Percentiles rank a stretch among this genome's conserved stretches.
phyloP scores from a whole-genome alignment of 495 filamentous ascomycete genomes.

The Penicillium atrosanguineum region DNA sequence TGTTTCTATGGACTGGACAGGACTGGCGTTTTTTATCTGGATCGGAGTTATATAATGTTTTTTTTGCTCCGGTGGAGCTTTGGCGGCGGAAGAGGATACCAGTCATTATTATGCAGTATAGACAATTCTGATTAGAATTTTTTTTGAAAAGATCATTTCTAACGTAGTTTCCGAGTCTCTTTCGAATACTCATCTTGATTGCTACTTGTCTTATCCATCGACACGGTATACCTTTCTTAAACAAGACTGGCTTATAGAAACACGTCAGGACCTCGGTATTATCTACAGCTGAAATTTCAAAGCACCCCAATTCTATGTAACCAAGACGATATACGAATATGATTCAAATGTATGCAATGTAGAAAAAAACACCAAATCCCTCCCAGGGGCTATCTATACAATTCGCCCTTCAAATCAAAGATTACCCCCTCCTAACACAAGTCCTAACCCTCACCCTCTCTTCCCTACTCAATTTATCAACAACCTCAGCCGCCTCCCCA shows the following conservation, averaged over 20 bases:
- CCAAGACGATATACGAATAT: too few species aligned
- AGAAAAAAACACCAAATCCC: background rate
- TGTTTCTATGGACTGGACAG: background rate
- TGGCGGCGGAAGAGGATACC: background rate
- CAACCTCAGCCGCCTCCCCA: constrained; percentile 41
- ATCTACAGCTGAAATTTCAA: too few species aligned
- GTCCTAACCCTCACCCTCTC: constrained; percentile 61
- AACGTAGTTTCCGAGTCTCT: background rate
- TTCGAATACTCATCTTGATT: too few species aligned
- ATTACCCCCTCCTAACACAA: constrained; percentile 47
- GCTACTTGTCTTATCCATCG: too few species aligned
- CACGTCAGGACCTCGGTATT: too few species aligned
- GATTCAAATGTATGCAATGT: too few species aligned
- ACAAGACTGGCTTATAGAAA: too few species aligned
- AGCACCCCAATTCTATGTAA: too few species aligned
- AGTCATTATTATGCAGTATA: background rate
- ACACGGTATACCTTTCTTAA: too few species aligned
- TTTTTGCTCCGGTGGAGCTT: background rate
- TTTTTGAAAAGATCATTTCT: background rate
- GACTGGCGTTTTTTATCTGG: background rate
- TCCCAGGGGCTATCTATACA: background rate
- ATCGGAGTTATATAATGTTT: background rate
- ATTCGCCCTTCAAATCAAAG: background rate
- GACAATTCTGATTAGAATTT: background rate
- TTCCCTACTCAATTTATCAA: constrained; percentile 54